Base-by-base conservation (phyloP, 495 filamentous ascomycete species). In the Penicillium coprophilum region DNA sequence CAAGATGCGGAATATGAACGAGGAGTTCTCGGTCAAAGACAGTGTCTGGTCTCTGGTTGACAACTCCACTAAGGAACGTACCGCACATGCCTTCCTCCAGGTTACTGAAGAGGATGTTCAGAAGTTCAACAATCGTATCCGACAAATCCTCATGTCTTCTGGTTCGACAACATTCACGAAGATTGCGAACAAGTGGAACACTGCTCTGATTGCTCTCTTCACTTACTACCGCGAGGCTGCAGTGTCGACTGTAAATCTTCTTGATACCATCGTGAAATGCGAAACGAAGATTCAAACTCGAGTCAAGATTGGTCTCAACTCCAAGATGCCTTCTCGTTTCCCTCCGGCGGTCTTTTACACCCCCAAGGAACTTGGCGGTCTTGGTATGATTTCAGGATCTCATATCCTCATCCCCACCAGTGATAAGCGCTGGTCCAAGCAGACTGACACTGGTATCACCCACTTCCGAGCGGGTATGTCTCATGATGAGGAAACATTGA, bases 141-240 rank as follows among this genome's bases (percentile, higher is more conserved):
- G 95, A 41, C 95, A 99, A 66, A 97, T 99, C 69, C 82, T 99
- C 27, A 99, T 99, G 95, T 96, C 91, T 12, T 97, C 93, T 57
- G 95, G 95, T 24, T 96, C 91, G 4, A 99, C 95, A 3, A 99
- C 95, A 1, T 99, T 99, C 79, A 99, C 95, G 46, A 99, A 99
- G 82, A 99, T 99, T 64, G 95, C 95, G 46, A 99, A 99, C 72
- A 99, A 99, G 72, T 99, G 95, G 95, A 99, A 99, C 71, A 97
- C 95, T 0, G 92, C 89, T 7, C 76, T 99, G 54, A 99, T 99
- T 66, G 93, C 95, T n/a, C 80, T 99, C 24, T 99, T 99, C 77
- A 99, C 95, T 0, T 99, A 99, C 71, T 99, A 97, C 68, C 91
- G 95, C 66, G 95, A 99, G 67, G 95, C 95, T 38, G 95, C 92